Evolutionary conservation across 2,329 filamentous ascomycete genomes (phyloP).

Genomic region (Neofusicoccum laricinum): DNA sequence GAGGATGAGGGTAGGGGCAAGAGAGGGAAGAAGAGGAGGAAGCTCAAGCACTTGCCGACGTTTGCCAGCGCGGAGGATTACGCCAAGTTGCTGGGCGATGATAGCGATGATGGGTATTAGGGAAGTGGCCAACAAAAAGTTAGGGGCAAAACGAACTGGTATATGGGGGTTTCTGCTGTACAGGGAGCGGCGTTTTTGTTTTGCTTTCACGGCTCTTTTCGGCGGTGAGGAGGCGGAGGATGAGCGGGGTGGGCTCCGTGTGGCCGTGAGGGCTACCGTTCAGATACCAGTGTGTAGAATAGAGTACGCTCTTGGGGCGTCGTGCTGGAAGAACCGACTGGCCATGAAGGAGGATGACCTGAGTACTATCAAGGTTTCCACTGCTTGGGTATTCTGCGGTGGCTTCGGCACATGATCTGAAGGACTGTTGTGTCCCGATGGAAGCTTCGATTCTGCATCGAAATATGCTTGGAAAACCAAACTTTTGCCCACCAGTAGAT

Average conservation of each 20-base stretch:
- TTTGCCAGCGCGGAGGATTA: slow-evolving; percentile 96
- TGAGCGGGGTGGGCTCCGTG: not conserved
- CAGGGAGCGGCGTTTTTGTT: not conserved
- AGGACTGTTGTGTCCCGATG: too few relatives aligned
- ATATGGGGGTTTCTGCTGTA: not conserved
- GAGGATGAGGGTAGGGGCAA: slow-evolving; percentile 31
- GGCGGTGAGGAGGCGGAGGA: not conserved
- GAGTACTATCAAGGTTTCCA: too few relatives aligned
- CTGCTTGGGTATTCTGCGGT: too few relatives aligned
- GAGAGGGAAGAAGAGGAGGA: slow-evolving; percentile 66
- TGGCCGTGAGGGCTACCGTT: not conserved
- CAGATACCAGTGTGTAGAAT: not conserved
- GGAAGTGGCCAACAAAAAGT: not conserved
- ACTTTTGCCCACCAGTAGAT: too few relatives aligned
- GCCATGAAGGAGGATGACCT: not conserved
- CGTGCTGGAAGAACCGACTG: not conserved
- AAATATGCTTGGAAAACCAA: too few relatives aligned
- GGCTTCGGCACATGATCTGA: too few relatives aligned
- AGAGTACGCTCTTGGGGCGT: not conserved
- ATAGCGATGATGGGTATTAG: slow-evolving; percentile 44
- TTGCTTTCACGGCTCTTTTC: not conserved
- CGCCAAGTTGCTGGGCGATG: slow-evolving; percentile 74
- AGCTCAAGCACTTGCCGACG: slow-evolving; percentile 82
- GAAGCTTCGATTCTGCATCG: too few relatives aligned
- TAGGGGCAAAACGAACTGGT: not conserved